Base-by-base conservation (phyloP, 371 early-diverging fungal species). In the Smittium culicis region DNA sequence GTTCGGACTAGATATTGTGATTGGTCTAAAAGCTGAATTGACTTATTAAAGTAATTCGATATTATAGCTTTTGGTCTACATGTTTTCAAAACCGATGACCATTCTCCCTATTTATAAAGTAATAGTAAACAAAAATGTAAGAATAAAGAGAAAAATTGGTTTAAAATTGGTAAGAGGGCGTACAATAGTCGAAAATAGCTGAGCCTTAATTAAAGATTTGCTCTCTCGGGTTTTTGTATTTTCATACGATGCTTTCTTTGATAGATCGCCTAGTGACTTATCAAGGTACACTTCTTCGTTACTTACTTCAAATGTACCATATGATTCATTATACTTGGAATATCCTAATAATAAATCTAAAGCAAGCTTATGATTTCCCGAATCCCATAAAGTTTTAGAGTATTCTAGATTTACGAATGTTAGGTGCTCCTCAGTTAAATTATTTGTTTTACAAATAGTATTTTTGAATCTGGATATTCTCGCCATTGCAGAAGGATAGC, bases 1-100 rank as follows among this genome's bases (percentile, higher is more conserved):
- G 45, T 64, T 8, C 70, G 56, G 3, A 54, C 67, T 25, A 34
- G 14, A 20, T 14, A 31, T 20, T 34, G 34, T 3, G 45, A n/a
- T 60, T 65, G 55, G 27, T 66, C 67, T 16, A 66, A 34, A 8
- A 66, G 8, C 34, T 61, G 17, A 3, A 61, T 61, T 2, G 67
- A 16, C 14, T 66, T 61, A 59, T 25, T 59, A 35, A 31, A 66
- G 35, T 56, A 66, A 2, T 16, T 25, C 11, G 14, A 55, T 11
- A 59, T 58, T 20, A 66, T 66, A 5, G 16, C 62, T 11, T 29
- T 3, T 5, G 67, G 67, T 33, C 67, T 31, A 3, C n/a, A 20
- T 33, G 54, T 30, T 27, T 54, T 35, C 25, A 54, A 35, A 31
- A n/a, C 3, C 8, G n/a, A 62, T 25, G 34, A 55, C 67, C 67